These are phyloP conservation scores for Ceratocystis variospora DNA, from an alignment of 2,329 filamentous ascomycete species.

Conservation along the genomic window DNA sequence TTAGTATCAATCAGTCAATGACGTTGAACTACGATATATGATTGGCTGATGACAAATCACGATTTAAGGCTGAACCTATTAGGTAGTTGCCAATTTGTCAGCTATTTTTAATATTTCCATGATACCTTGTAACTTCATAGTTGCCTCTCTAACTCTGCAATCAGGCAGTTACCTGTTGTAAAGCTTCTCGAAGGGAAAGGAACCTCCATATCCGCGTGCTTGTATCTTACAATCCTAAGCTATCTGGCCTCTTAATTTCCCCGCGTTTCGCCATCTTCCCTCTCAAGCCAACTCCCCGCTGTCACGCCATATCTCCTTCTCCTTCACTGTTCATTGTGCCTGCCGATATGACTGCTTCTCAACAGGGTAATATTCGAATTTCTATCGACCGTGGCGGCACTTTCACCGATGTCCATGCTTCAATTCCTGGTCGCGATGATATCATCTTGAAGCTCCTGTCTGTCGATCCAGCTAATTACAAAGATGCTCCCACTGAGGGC, in stretches of 20 bases:
- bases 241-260: neutral
- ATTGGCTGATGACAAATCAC: neutral
- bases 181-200: neutral
- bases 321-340: no score
- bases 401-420: slow-evolving; percentile 85
- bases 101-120: neutral
- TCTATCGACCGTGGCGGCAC: slow-evolving; percentile 73
- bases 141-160: no score
- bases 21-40: neutral
- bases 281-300: neutral
- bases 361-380: slow-evolving; percentile 49
- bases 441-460: slow-evolving; percentile 79
- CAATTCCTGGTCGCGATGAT: slow-evolving; percentile 57
- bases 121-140: no score
- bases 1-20: neutral
- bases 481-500: slow-evolving; percentile 80
- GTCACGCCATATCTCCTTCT: no score
- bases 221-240: neutral
- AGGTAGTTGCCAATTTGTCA: neutral
- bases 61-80: neutral
- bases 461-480: slow-evolving; percentile 79
- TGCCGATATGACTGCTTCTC: neutral
- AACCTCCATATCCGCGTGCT: neutral
- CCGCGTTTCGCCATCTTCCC: neutral
- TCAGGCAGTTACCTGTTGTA: neutral